Evolutionary conservation across 202 grass and related monocot genomes (phyloP).

Genomic region (Setaria viridis): DNA sequence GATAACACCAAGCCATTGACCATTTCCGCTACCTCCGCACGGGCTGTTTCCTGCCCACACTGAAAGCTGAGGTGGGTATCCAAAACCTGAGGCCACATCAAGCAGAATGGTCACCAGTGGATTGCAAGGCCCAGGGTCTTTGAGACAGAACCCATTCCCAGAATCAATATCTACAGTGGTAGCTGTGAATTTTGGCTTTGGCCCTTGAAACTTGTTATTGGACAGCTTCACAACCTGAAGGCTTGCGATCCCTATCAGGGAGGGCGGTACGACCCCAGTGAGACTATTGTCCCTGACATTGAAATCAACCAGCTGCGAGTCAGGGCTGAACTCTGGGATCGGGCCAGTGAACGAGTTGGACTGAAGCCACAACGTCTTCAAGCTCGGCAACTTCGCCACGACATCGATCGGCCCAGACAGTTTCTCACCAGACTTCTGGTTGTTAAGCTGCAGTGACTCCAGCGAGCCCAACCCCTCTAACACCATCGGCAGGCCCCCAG

Average conservation of each 20-base stretch:
- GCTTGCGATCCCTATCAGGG: conserved; percentile 47
- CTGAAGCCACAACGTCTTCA: conserved; percentile 74
- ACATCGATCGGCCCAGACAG: conserved; percentile 75
- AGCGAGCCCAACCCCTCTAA: conserved; percentile 49
- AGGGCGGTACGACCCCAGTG: conserved; percentile 68
- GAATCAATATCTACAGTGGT: conserved; percentile 35
- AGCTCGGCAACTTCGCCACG: conserved; percentile 58
- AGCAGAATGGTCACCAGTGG: conserved; percentile 62
- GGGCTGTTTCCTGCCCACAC: conserved; percentile 71
- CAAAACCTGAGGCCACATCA: conserved; percentile 68
- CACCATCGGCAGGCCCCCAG: conserved; percentile 56
- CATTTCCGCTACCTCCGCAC: conserved; percentile 50
- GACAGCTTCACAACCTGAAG: conserved; percentile 63
- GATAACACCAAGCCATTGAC: conserved; percentile 60
- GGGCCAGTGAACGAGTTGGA: conserved; percentile 82
- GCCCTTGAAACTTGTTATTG: conserved; percentile 92
- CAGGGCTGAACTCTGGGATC: conserved; percentile 68
- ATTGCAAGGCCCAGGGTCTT: conserved; percentile 52
- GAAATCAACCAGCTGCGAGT: conserved; percentile 59
- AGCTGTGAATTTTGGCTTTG: conserved; percentile 51
- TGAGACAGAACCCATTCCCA: conserved; percentile 70
- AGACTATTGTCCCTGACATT: conserved; percentile 88
- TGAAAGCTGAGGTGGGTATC: conserved; percentile 66
- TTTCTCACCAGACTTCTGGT: conserved; percentile 65
- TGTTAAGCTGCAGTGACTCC: conserved; percentile 76